Percentiles rank a stretch among this genome's conserved stretches.
Evolutionary conservation across 805 yeast species (phyloP).

Genomic region (Barnettozyma populi): DNA sequence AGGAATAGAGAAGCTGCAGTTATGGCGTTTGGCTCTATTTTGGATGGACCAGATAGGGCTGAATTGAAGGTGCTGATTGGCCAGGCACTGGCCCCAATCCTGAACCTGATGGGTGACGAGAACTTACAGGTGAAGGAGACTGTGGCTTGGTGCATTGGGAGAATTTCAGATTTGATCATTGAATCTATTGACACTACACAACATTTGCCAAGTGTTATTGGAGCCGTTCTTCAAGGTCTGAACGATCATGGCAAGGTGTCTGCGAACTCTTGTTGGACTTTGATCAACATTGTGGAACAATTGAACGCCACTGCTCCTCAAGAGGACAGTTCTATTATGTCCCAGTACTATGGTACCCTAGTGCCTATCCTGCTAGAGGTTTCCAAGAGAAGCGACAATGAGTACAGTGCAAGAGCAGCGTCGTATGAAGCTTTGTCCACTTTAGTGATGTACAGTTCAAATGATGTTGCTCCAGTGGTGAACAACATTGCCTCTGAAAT

Average conservation of each 20-base stretch:
- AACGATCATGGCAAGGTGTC: conserved; percentile 88
- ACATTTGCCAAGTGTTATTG: conserved; percentile 65
- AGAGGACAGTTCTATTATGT: conserved; percentile 53
- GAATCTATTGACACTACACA: conserved; percentile 63
- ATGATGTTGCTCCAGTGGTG: conserved; percentile 61
- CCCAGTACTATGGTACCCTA: conserved; percentile 64
- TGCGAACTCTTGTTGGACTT: conserved; percentile 97
- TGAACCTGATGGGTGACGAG: conserved; percentile 67
- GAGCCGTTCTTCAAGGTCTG: conserved; percentile 74
- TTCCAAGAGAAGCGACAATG: conserved; percentile 73
- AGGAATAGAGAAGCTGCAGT: conserved; percentile 94
- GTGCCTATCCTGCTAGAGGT: conserved; percentile 67
- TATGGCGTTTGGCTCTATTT: conserved; percentile 96
- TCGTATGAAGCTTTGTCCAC: conserved; percentile 91
- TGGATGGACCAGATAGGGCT: conserved; percentile 86
- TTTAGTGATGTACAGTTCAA: conserved; percentile 69
- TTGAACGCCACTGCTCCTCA: conserved; percentile 47
- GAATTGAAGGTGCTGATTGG: conserved; percentile 62
- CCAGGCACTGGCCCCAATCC: conserved; percentile 80
- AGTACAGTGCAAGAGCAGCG: conserved; percentile 85
- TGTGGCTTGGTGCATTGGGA: conserved; percentile 97
- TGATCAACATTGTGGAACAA: conserved; percentile 88
- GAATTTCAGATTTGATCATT: conserved; percentile 84
- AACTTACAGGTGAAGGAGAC: conserved; percentile 89
- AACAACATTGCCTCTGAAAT: conserved; percentile 72